These are phyloP conservation scores for Pleochaeta shiraiana DNA, from an alignment of 2,329 filamentous ascomycete species.

Conservation along the genomic window DNA sequence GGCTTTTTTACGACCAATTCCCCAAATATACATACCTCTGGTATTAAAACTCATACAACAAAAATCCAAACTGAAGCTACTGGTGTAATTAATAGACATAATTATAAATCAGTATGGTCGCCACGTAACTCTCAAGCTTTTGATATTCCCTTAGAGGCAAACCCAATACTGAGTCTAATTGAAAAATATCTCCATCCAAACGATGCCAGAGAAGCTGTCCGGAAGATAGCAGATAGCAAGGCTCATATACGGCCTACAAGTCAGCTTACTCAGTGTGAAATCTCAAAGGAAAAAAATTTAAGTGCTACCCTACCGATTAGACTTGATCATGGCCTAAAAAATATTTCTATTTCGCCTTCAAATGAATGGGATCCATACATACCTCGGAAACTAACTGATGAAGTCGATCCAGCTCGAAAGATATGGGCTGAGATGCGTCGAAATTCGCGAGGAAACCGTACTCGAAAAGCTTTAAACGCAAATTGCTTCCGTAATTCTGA, in stretches of 20 bases:
- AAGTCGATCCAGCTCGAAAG: conserved; percentile 16
- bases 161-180: conserved; percentile 13
- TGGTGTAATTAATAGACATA: conserved; percentile 28
- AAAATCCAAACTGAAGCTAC: conserved; percentile 29
- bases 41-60: conserved; percentile 24
- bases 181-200: conserved; percentile 12
- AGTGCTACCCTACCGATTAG: neutral
- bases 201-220: conserved; percentile 10
- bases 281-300: neutral
- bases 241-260: conserved; percentile 7
- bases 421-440: conserved; percentile 18
- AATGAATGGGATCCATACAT: neutral
- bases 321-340: neutral
- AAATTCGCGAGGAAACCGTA: conserved; percentile 10
- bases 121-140: conserved; percentile 19
- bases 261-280: neutral
- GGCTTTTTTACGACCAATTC: conserved; percentile 21
- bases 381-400: conserved; percentile 6
- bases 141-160: conserved; percentile 13
- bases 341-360: neutral
- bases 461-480: conserved; percentile 10
- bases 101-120: conserved; percentile 29
- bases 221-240: conserved; percentile 10
- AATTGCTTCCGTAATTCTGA: conserved; percentile 11
- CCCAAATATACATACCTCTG: conserved; percentile 9